Percentiles rank a stretch among this genome's conserved stretches.
Conservation (phyloP, 768 basidiomycete genomes). For the Mycena chlorophos region DNA sequence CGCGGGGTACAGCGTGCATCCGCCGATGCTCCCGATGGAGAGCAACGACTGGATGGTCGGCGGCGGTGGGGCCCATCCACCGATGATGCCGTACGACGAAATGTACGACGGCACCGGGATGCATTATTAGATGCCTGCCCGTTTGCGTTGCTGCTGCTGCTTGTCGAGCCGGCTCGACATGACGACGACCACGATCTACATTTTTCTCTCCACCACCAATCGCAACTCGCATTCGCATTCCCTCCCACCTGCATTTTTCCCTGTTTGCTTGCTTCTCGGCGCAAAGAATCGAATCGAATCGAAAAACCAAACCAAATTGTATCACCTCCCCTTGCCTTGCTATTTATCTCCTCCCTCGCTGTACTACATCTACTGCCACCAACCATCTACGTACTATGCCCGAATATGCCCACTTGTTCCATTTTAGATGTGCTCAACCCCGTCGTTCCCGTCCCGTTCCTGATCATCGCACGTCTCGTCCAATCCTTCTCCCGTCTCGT, state of each 20-base stretch:
- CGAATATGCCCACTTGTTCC: too few relatives aligned
- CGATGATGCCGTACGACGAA: constrained; percentile 23
- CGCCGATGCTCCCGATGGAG: constrained; percentile 54
- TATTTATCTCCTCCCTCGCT: constrained; percentile 5
- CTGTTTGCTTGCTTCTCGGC: not conserved
- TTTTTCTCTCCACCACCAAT: not conserved
- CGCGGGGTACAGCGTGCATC: constrained; percentile 51
- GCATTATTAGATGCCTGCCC: constrained; percentile 12
- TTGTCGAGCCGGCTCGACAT: not conserved
- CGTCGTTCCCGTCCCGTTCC: too few relatives aligned
- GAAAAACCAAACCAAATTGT: constrained; percentile 1
- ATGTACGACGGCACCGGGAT: constrained; percentile 17
- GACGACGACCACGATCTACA: not conserved
- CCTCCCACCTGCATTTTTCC: not conserved
- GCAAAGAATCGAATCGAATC: not conserved
- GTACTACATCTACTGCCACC: too few relatives aligned
- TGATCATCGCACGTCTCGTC: too few relatives aligned
- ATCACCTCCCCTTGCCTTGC: constrained; percentile 7
- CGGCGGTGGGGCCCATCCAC: constrained; percentile 11
- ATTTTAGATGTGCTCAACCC: too few relatives aligned
- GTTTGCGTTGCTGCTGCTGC: not conserved
- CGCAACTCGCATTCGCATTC: not conserved
- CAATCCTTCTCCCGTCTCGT: too few relatives aligned
- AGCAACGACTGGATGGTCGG: constrained; percentile 32
- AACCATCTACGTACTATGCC: too few relatives aligned